These are phyloP conservation scores for Mycena epipterygia DNA, from an alignment of 768 basidiomycete genomes.

Conservation along the genomic window DNA sequence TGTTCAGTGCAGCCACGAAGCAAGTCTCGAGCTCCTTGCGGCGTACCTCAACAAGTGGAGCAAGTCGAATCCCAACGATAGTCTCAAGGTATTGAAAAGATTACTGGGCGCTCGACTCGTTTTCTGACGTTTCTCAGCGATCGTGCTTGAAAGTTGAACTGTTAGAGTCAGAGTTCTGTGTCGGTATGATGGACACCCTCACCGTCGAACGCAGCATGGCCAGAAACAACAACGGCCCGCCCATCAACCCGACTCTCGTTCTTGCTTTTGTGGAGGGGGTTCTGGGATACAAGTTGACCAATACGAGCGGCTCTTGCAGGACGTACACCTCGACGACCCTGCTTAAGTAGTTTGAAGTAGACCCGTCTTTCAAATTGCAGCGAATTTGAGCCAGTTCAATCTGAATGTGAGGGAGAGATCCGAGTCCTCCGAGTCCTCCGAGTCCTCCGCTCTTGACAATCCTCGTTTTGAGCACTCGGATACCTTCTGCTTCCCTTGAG, in stretches of 20 bases:
- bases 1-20: slow-evolving; percentile 55
- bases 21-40: slow-evolving; percentile 50
- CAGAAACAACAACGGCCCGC: slow-evolving; percentile 20
- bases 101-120: neutral
- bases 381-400: too few relatives aligned
- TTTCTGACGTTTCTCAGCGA: slow-evolving; percentile 38
- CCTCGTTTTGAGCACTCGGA: too few relatives aligned
- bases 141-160: slow-evolving; percentile 48
- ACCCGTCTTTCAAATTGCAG: too few relatives aligned
- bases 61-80: slow-evolving; percentile 46
- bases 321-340: slow-evolving; percentile 47
- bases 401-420: too few relatives aligned
- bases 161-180: slow-evolving; percentile 51
- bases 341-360: slow-evolving; percentile 29
- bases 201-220: slow-evolving; percentile 47
- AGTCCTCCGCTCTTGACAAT: too few relatives aligned
- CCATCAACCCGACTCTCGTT: slow-evolving; percentile 51
- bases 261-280: slow-evolving; percentile 57
- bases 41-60: slow-evolving; percentile 55
- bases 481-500: too few relatives aligned
- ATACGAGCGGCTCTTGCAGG: slow-evolving; percentile 48
- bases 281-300: slow-evolving; percentile 51
- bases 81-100: slow-evolving; percentile 39
- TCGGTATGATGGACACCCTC: slow-evolving; percentile 50
- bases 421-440: too few relatives aligned